These are phyloP conservation scores for Elaeagnus macrophylla DNA, from an alignment of 306 rosid genomes.

Conservation along the genomic window DNA sequence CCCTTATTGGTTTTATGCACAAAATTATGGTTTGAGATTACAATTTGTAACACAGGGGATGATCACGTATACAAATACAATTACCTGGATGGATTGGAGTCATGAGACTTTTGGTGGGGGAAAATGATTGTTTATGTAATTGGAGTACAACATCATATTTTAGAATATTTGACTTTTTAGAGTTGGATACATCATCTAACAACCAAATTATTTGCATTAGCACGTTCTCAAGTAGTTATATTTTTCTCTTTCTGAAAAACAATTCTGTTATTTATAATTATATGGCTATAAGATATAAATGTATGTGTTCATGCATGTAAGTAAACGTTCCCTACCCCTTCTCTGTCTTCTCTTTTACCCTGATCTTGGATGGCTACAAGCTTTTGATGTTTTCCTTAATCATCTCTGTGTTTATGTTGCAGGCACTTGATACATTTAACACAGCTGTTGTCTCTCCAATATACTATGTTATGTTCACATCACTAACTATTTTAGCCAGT, in stretches of 20 bases:
- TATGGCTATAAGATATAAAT: neutral
- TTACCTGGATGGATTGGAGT: neutral
- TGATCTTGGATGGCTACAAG: conserved; percentile 4
- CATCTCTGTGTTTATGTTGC: conserved; percentile 23
- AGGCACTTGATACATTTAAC: conserved; percentile 98
- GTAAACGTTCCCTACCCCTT: neutral
- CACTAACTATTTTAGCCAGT: conserved; percentile 93
- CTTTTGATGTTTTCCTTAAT: conserved; percentile 13
- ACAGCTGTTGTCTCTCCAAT: conserved; percentile 99
- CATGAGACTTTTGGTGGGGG: too few relatives aligned
- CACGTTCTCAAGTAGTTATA: too few relatives aligned
- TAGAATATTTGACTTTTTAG: too few relatives aligned
- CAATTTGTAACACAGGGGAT: neutral
- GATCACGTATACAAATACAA: neutral
- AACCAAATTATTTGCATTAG: too few relatives aligned
- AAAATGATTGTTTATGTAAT: too few relatives aligned
- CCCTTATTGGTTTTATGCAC: conserved; percentile 5
- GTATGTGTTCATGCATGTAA: neutral
- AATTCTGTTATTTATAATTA: too few relatives aligned
- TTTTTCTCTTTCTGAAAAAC: too few relatives aligned
- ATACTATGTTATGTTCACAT: conserved; percentile 96
- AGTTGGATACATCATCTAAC: too few relatives aligned
- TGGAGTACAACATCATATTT: too few relatives aligned
- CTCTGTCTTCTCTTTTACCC: neutral
- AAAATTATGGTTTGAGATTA: neutral